phyloP scores from a whole-genome alignment of 345 rosid species.

The Firmiana major region DNA sequence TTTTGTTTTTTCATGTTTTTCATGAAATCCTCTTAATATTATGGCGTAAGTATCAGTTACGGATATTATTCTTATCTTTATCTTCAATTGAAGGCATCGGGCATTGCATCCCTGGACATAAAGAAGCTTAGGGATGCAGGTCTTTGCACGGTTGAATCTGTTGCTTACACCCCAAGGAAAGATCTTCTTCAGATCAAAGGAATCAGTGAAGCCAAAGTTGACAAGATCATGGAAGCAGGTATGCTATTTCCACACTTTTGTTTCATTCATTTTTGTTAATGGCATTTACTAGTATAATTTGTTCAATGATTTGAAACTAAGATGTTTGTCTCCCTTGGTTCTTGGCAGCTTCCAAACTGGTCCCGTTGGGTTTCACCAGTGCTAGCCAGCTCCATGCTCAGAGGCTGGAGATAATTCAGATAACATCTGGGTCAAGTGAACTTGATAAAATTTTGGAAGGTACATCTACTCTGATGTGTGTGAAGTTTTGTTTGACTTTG shows the following conservation, averaged over 20 bases:
- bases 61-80: not conserved
- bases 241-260: conserved; percentile 9
- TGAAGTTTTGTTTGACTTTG: conserved; percentile 1
- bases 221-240: conserved; percentile 96
- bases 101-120: conserved; percentile 80
- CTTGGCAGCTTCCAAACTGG: conserved; percentile 76
- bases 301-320: not conserved
- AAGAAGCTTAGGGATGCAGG: conserved; percentile 97
- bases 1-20: not conserved
- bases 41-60: not conserved
- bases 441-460: conserved; percentile 96
- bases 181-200: conserved; percentile 72
- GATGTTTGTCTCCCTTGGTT: conserved; percentile 9
- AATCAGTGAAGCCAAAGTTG: conserved; percentile 94
- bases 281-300: not conserved
- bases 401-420: conserved; percentile 92
- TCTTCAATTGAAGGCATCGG: conserved; percentile 49
- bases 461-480: conserved; percentile 12
- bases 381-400: conserved; percentile 95
- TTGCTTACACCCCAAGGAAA: conserved; percentile 87
- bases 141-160: conserved; percentile 90
- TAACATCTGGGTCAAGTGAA: conserved; percentile 91
- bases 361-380: conserved; percentile 96
- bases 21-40: not conserved
- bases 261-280: not conserved